phyloP scores from a whole-genome alignment of 495 filamentous ascomycete species.

The Podospora anserina region DNA sequence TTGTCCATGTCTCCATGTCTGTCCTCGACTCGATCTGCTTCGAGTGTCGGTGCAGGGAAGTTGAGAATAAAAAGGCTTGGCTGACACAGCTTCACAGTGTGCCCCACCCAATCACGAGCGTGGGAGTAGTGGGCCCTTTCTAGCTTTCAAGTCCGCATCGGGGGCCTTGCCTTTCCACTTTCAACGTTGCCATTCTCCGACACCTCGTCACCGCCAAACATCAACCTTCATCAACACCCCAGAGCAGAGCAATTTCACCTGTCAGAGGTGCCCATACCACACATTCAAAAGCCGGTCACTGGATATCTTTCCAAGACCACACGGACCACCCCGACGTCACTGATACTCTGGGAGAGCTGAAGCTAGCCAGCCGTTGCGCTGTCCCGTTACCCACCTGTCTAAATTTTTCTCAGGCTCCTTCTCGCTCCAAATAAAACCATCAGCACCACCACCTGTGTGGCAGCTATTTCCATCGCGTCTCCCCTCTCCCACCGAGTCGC shows the following conservation, averaged over 20 bases:
- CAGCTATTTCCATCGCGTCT: constrained; percentile 4
- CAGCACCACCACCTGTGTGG: neutral
- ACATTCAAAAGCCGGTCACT: neutral
- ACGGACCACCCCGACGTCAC: neutral
- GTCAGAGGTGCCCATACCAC: neutral
- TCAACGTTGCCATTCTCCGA: constrained; percentile 19
- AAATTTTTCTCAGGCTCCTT: constrained; percentile 20
- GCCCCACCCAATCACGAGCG: neutral
- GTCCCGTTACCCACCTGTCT: neutral
- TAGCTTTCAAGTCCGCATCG: constrained; percentile 12
- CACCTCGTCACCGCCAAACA: constrained; percentile 10
- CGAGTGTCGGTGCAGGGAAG: neutral
- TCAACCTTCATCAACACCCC: constrained; percentile 2
- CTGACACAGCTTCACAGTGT: constrained; percentile 15
- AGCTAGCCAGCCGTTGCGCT: constrained; percentile 2
- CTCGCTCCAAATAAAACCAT: neutral
- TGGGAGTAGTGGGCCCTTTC: constrained; percentile 10
- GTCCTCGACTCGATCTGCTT: neutral
- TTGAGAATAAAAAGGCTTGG: constrained; percentile 10
- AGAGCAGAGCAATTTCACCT: constrained; percentile 1
- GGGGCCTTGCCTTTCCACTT: constrained; percentile 15
- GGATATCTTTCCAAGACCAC: neutral
- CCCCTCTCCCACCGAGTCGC: neutral
- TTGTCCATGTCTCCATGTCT: neutral
- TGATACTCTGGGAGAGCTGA: constrained; percentile 1